These are phyloP conservation scores for Komagataella ulmi DNA, from an alignment of 805 yeast species.

Conservation along the genomic window DNA sequence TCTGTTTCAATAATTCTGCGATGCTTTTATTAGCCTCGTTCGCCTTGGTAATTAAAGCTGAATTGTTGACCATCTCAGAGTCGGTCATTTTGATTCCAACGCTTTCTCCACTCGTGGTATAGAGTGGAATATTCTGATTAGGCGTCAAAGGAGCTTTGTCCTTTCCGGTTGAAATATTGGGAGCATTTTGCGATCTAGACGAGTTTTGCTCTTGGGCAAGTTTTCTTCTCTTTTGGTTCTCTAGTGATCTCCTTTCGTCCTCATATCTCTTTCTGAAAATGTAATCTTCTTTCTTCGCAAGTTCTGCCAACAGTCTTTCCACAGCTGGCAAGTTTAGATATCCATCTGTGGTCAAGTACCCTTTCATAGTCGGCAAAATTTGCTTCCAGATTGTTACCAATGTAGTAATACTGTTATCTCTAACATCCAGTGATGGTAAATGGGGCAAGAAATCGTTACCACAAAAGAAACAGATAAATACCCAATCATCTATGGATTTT, in stretches of 20 bases:
- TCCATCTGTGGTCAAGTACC: constrained; percentile 88
- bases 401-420: constrained; percentile 85
- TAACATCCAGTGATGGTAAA: constrained; percentile 84
- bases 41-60: constrained; percentile 52
- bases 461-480: constrained; percentile 94
- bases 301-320: constrained; percentile 47
- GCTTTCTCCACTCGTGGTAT: constrained; percentile 60
- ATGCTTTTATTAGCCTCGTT: constrained; percentile 59
- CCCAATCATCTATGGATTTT: constrained; percentile 97
- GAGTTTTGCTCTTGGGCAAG: constrained; percentile 31
- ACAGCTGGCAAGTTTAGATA: constrained; percentile 62
- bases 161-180: constrained; percentile 55
- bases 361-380: constrained; percentile 48
- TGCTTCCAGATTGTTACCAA: constrained; percentile 77
- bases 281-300: constrained; percentile 65
- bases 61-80: constrained; percentile 54
- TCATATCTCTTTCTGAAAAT: constrained; percentile 63
- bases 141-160: constrained; percentile 68
- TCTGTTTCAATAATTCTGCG: constrained; percentile 42
- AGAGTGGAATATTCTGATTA: constrained; percentile 59
- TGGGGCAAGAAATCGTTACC: constrained; percentile 98
- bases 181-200: constrained; percentile 27
- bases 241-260: constrained; percentile 56
- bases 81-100: constrained; percentile 54
- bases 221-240: constrained; percentile 46